Evolutionary conservation across 257 asterid species (phyloP), one percentile per base, ranked within the genome.

Genomic region (Forsythia viridissima): DNA sequence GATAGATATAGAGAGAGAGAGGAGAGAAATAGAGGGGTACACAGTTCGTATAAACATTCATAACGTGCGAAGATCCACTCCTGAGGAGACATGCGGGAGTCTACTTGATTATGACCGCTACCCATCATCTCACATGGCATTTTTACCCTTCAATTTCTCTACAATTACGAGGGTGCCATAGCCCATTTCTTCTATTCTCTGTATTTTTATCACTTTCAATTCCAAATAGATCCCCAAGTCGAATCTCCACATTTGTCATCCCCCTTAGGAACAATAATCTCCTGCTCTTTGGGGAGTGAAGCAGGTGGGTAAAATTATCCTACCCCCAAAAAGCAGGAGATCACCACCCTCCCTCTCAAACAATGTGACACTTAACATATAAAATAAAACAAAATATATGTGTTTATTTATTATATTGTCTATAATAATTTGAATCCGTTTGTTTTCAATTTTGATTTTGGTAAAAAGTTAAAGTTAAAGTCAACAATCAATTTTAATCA

Each of bases 31-130:
- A 48, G 77, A 5, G 71, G 16, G 51, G 51, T 24, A 24, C 24
- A 24, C 24, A 24, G 24, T 8, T 43, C 2, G 51, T 30, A 30
- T 30, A 30, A 30, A 30, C 34, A 91, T 82, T 86, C 85, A 86
- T 86, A 94, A 90, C 98, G 93, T 94, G 97, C 84, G 97, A 89
- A 91, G 94, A 91, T 88, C 97, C 92, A 87, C 94, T 91, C 87
- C 87, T 13, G 91, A 86, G 97, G 96, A 90, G 96, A 92, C 97
- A 91, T 80, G 85, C 81, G 88, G 89, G 89, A 80, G 84, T 81
- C 82, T 70, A 37, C 71, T 30, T 85, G 90, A 88, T 86, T 82
- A 78, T 73, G 93, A 88, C 90, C 13, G 40, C 67, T 61, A 3
- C 70, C 78, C 76, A 3, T 68, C 72, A 10, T 73, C 36, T 18